Evolutionary conservation across 2,329 filamentous ascomycete species (phyloP).

Genomic region (Fusarium pilosicola): DNA sequence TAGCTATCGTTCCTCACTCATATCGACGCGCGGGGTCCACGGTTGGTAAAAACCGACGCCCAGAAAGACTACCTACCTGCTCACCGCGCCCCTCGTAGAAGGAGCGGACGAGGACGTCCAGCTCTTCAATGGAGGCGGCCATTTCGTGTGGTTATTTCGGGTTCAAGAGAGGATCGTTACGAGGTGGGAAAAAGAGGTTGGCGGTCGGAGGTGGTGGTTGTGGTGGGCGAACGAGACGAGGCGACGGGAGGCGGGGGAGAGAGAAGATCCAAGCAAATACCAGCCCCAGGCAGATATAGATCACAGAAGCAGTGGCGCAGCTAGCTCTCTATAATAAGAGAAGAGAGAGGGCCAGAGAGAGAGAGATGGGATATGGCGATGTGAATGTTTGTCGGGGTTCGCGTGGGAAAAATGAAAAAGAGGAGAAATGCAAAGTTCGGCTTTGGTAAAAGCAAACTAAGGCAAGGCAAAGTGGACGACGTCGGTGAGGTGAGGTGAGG

Average conservation of each 20-base stretch:
- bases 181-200: slow-evolving; percentile 37
- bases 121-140: slow-evolving; percentile 85
- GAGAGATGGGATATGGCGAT: background rate
- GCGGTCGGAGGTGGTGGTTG: slow-evolving; percentile 28
- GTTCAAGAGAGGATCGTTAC: slow-evolving; percentile 45
- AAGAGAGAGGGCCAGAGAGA: background rate
- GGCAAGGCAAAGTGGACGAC: slow-evolving; percentile 38
- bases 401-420: slow-evolving; percentile 34
- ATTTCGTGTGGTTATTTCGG: slow-evolving; percentile 55
- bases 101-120: slow-evolving; percentile 94
- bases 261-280: slow-evolving; percentile 42
- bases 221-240: slow-evolving; percentile 37
- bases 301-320: slow-evolving; percentile 29
- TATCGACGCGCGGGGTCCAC: slow-evolving; percentile 35
- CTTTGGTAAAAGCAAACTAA: slow-evolving; percentile 33
- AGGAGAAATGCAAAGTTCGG: slow-evolving; percentile 38
- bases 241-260: slow-evolving; percentile 40
- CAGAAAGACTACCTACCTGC: slow-evolving; percentile 67
- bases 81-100: slow-evolving; percentile 98
- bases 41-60: slow-evolving; percentile 30
- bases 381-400: slow-evolving; percentile 6
- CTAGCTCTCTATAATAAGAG: slow-evolving; percentile 24
- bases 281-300: slow-evolving; percentile 40
- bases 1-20: slow-evolving; percentile 31
- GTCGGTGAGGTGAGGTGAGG: slow-evolving; percentile 43